Evolutionary conservation across 176 grass and related monocot genomes (phyloP), one percentile per base, ranked within the genome.

Genomic region (Juncus inflexus): DNA sequence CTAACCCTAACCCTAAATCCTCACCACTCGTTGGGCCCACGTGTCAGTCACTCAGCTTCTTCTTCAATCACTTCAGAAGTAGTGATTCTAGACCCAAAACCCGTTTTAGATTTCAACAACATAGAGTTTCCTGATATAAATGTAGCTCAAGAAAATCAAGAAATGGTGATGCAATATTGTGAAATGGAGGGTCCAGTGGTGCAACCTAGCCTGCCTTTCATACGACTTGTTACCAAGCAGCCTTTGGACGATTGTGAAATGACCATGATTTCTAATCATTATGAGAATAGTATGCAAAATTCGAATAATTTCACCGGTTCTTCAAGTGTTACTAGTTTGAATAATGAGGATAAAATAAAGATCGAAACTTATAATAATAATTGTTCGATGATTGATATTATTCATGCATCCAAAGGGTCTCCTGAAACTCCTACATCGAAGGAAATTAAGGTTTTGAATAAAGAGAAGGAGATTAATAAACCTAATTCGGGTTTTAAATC

Each of bases 31-130:
- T 59, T 7, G 0, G 49, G 68, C 8, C 11, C 37, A n/a, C 10
- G 4, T 15, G 59, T 35, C 7, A 58, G 70, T 42, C 39, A 41
- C 60, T 16, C 9, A 40, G 15, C 10, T 9, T 62, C 37, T 28
- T 2, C 73, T 15, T 95, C 84, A 11, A 96, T 96, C 63, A 80
- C 83, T 64, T 90, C 87, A 36, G 91, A 96, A 67, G 91, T 90
- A 6, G 53, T 90, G 36, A 81, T 96, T 49, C 79, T 96, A 3
- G 79, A 78, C 7, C 76, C 73, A 0, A n/a, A 45, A 15, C 37
- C 63, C 0, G 15, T 77, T 4, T 73, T 74, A 3, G 87, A 86
- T 50, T 87, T 80, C 45, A 54, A 61, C 3, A 76, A 71, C 37
- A 61, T 90, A 38, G 81, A 90, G 55, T 83, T 90, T 53, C 70